Evolutionary conservation across 2,329 filamentous ascomycete species (phyloP), one percentile per base, ranked within the genome.

Genomic region (Penicillium sclerotiorum): DNA sequence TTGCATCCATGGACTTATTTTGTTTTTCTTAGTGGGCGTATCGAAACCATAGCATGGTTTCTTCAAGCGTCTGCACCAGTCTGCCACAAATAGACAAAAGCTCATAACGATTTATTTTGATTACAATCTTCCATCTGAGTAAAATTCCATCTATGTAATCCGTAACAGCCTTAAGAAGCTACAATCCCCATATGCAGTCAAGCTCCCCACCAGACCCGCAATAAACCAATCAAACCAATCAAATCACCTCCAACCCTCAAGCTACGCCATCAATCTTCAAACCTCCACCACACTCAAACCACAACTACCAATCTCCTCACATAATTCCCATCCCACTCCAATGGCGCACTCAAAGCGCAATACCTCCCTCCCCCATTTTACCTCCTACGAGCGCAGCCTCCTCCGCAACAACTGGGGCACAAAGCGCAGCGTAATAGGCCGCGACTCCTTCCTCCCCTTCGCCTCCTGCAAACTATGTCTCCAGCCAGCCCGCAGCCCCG

Each of bases 391-490:
- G 75, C 87, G 94, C 59, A 82, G 83, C 44, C 82, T 93, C 42
- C 87, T 95, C 52, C 90, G 91, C 64, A 82, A 83, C 15, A 84
- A 85, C 60, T 97, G 94, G 91, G 85, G 87, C 60, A 84, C 87
- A 8, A 89, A 87, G 58, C 85, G 87, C 44, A 90, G 91, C n/a
- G 88, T 90, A 45, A 84, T 97, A 27, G 86, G 83, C 18, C 88
- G 93, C 65, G 94, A 97, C 67, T 94, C 89, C 48, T 97, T 96
- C 71, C 84, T 97, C 9, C 87, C 90, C 5, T 96, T 97, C 69
- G 90, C 88, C 46, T 90, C 87, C 18, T 99, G 93, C 75, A 84
- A 87, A 46, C 80, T 99, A 22, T 99, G 93, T 66, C 85, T 97
- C 13, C 83, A 91, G 52, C 82, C 87, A 7, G 88, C 92, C 17